Evolutionary conservation across 345 rosid species (phyloP).

Genomic region (Conringia planisiliqua): DNA sequence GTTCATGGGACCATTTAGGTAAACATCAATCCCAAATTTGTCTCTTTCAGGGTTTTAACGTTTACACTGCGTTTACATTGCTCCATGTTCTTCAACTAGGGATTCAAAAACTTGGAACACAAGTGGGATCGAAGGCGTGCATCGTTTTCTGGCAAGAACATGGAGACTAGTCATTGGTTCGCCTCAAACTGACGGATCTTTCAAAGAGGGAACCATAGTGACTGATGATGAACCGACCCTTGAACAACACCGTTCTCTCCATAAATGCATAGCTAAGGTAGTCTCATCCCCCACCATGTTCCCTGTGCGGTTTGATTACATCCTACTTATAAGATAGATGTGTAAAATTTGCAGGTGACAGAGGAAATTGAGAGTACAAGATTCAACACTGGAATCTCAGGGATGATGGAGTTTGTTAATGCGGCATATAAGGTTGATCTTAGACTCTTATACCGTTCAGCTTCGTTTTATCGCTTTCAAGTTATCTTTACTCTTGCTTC

Average conservation of each 20-base stretch:
- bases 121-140: constrained; percentile 92
- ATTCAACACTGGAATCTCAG: constrained; percentile 92
- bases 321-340: background rate
- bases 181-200: constrained; percentile 55
- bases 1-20: constrained; percentile 99
- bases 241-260: constrained; percentile 72
- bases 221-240: constrained; percentile 60
- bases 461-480: background rate
- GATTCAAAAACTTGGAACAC: constrained; percentile 97
- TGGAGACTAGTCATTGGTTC: constrained; percentile 86
- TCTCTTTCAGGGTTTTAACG: background rate
- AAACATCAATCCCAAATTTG: background rate
- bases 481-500: background rate
- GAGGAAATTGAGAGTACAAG: constrained; percentile 91
- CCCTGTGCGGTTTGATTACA: background rate
- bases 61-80: background rate
- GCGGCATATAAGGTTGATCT: constrained; percentile 75
- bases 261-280: constrained; percentile 91
- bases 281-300: background rate
- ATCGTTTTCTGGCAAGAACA: constrained; percentile 80
- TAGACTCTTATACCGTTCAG: background rate
- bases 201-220: constrained; percentile 56
- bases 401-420: constrained; percentile 97
- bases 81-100: constrained; percentile 39
- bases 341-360: constrained; percentile 49